These are phyloP conservation scores for Sporothrix schenckii DNA, from an alignment of 2,329 filamentous ascomycete species.

Conservation along the genomic window DNA sequence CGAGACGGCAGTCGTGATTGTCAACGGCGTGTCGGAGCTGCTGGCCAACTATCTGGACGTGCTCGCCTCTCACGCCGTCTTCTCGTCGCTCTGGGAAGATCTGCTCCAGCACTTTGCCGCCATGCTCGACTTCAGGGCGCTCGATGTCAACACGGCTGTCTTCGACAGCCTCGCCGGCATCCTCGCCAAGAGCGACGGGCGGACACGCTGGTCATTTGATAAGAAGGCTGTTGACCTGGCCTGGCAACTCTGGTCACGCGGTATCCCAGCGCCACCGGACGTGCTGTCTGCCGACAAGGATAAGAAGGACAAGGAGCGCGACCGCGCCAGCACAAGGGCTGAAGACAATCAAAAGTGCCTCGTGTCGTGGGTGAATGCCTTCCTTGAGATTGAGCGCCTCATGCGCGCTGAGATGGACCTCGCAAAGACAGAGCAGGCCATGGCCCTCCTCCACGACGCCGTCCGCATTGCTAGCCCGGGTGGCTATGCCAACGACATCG, in stretches of 20 bases:
- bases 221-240: constrained; percentile 60
- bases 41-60: constrained; percentile 76
- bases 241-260: constrained; percentile 71
- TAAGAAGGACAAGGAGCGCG: not conserved
- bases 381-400: constrained; percentile 77
- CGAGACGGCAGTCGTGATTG: constrained; percentile 73
- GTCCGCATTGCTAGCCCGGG: constrained; percentile 70
- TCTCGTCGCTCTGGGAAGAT: constrained; percentile 74
- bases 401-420: constrained; percentile 65
- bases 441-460: constrained; percentile 70
- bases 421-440: constrained; percentile 66
- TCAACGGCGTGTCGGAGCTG: constrained; percentile 72
- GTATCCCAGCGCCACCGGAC: constrained; percentile 58
- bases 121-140: constrained; percentile 63
- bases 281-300: constrained; percentile 40
- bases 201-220: constrained; percentile 50
- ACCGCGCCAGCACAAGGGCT: constrained; percentile 48
- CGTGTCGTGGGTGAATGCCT: constrained; percentile 77
- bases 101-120: constrained; percentile 70
- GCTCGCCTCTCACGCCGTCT: constrained; percentile 66
- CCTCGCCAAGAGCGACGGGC: constrained; percentile 55
- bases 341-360: constrained; percentile 77
- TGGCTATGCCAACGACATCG: constrained; percentile 71
- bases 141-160: constrained; percentile 72
- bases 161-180: constrained; percentile 70